A percentile compares a stretch with the other conserved stretches of the same genome.
These are phyloP conservation scores for Seiridium cupressi DNA, from an alignment of 2,329 filamentous ascomycete genomes.

Conservation along the genomic window DNA sequence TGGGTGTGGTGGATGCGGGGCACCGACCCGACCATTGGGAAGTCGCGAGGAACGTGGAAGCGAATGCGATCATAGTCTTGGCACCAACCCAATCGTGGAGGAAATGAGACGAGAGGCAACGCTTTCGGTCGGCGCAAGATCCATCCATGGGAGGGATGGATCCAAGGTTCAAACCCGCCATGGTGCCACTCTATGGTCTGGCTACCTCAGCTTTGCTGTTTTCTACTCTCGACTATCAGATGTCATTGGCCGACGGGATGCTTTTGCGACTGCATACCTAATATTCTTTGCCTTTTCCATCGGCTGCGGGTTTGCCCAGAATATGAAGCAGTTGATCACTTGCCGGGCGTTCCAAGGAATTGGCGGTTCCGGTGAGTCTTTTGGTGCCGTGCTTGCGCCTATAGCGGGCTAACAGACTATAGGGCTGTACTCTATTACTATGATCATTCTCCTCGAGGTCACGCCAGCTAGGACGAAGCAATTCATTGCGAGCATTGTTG, in stretches of 20 bases:
- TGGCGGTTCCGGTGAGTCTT: conserved; percentile 44
- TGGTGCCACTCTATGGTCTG: no score
- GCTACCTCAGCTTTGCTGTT: conserved; percentile 55
- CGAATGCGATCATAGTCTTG: no score
- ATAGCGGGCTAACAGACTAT: neutral
- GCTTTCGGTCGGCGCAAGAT: no score
- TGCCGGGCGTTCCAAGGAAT: conserved; percentile 50
- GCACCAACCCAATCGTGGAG: no score
- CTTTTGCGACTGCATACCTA: conserved; percentile 48
- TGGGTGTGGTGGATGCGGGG: no score
- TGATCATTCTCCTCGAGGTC: conserved; percentile 54
- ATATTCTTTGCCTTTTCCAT: conserved; percentile 57
- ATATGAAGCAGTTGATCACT: conserved; percentile 44
- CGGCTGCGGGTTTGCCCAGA: conserved; percentile 47
- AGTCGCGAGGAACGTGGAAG: no score
- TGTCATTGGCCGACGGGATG: conserved; percentile 50
- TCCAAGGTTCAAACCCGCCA: no score
- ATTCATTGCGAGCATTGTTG: conserved; percentile 45
- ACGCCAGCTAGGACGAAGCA: conserved; percentile 37
- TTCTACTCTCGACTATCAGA: conserved; percentile 55
- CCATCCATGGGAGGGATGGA: no score
- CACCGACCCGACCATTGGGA: no score
- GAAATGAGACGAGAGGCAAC: no score
- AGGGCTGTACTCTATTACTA: conserved; percentile 55
- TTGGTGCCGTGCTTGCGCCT: neutral